phyloP scores from a whole-genome alignment of 768 basidiomycete genomes.

The Suillus weaverae region DNA sequence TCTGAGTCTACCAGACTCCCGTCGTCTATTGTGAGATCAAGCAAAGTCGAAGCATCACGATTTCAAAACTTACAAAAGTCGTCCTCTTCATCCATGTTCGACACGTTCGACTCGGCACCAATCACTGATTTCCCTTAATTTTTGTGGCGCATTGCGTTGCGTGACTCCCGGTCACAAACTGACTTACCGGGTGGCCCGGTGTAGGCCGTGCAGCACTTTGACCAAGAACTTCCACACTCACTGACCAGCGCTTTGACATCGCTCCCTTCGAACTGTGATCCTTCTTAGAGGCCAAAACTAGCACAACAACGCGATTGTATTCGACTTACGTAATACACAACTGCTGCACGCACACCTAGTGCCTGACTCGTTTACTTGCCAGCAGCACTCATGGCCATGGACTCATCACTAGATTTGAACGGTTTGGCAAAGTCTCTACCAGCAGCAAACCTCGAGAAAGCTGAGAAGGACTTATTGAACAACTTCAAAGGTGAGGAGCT shows the following conservation, averaged over 20 bases:
- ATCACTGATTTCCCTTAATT: neutral
- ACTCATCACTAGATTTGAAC: conserved; percentile 71
- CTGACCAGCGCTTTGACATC: neutral
- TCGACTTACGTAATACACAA: conserved; percentile 4
- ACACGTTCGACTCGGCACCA: neutral
- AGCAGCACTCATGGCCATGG: conserved; percentile 41
- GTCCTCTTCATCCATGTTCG: conserved; percentile 16
- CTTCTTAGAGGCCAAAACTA: neutral
- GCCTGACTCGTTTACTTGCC: neutral
- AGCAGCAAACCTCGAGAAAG: conserved; percentile 64
- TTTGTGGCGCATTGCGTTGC: neutral
- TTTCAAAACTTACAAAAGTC: conserved; percentile 35
- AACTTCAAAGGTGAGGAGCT: conserved; percentile 69
- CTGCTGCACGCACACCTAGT: neutral
- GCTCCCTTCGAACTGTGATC: neutral
- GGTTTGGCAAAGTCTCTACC: conserved; percentile 78
- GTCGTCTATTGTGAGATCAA: conserved; percentile 33
- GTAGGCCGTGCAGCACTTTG: neutral
- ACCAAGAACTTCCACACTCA: neutral
- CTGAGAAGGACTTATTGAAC: conserved; percentile 77
- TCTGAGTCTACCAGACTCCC: conserved; percentile 45
- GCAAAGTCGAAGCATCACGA: conserved; percentile 38
- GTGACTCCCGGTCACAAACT: neutral
- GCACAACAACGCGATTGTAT: conserved; percentile 2
- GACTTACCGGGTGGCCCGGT: neutral